These are phyloP conservation scores for Fusarium neocosmosporiellum DNA, from an alignment of 2,329 filamentous ascomycete genomes.

Conservation along the genomic window DNA sequence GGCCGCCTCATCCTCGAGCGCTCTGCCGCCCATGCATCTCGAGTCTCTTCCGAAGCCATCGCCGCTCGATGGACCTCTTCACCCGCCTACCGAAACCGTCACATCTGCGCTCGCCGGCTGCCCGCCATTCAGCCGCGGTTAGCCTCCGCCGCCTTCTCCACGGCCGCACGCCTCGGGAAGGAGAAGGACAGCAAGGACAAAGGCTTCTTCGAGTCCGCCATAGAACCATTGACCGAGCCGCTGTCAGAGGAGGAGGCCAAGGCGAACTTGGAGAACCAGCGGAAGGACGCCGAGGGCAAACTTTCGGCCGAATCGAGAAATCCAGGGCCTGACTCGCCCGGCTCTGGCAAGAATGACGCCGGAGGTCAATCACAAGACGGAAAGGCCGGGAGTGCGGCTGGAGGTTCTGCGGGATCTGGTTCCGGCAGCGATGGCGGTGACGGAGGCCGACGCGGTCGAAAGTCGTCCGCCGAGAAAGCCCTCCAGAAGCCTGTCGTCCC, in stretches of 20 bases:
- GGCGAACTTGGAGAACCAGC: slow-evolving; percentile 61
- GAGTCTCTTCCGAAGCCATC: slow-evolving; percentile 38
- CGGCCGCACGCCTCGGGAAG: slow-evolving; percentile 48
- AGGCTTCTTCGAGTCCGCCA: slow-evolving; percentile 63
- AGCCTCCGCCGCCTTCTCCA: slow-evolving; percentile 51
- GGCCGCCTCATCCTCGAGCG: slow-evolving; percentile 54
- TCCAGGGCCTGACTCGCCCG: slow-evolving; percentile 53
- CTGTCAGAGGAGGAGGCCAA: slow-evolving; percentile 65
- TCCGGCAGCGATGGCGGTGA: slow-evolving; percentile 67
- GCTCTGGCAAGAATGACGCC: slow-evolving; percentile 59
- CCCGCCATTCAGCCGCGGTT: slow-evolving; percentile 44
- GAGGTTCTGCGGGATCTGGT: slow-evolving; percentile 59
- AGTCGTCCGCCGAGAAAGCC: slow-evolving; percentile 76
- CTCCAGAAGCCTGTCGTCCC: slow-evolving; percentile 90
- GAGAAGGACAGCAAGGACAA: slow-evolving; percentile 54
- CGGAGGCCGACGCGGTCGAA: slow-evolving; percentile 78
- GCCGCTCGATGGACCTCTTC: slow-evolving; percentile 44
- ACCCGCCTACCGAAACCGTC: slow-evolving; percentile 42
- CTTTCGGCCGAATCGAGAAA: slow-evolving; percentile 60
- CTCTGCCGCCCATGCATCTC: slow-evolving; percentile 43
- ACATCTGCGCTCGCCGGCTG: slow-evolving; percentile 49
- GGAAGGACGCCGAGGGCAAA: slow-evolving; percentile 55
- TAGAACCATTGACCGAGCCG: slow-evolving; percentile 56
- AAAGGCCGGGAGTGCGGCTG: slow-evolving; percentile 67
- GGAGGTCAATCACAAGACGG: slow-evolving; percentile 58